phyloP scores from a whole-genome alignment of 2,329 filamentous ascomycete species.

The Remersonia thermophila region DNA sequence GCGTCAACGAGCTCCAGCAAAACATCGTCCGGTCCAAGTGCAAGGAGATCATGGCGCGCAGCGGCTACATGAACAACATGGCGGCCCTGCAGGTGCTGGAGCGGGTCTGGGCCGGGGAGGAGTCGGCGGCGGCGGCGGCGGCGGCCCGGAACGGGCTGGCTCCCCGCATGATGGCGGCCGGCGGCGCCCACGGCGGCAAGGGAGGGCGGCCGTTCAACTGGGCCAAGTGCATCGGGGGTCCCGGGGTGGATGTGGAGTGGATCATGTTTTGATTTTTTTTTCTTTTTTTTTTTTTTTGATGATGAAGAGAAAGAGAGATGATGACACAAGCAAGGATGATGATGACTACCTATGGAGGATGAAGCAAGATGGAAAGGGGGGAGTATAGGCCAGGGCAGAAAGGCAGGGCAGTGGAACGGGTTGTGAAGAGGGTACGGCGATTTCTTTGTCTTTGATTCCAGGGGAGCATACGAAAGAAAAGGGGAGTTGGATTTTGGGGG shows the following conservation, averaged over 20 bases:
- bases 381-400: too few relatives aligned
- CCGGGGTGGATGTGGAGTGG: slow-evolving; percentile 49
- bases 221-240: slow-evolving; percentile 44
- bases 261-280: slow-evolving; percentile 52
- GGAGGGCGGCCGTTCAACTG: slow-evolving; percentile 42
- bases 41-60: slow-evolving; percentile 74
- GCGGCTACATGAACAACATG: slow-evolving; percentile 88
- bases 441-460: too few relatives aligned
- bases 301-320: too few relatives aligned
- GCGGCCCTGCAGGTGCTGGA: slow-evolving; percentile 77
- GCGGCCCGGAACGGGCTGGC: too few relatives aligned
- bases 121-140: slow-evolving; percentile 10
- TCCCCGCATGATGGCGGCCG: too few relatives aligned
- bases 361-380: too few relatives aligned
- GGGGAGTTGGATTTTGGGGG: too few relatives aligned
- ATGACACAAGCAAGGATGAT: background rate
- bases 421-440: too few relatives aligned
- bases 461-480: too few relatives aligned
- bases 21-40: slow-evolving; percentile 69
- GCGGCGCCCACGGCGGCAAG: background rate
- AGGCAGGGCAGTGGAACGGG: too few relatives aligned
- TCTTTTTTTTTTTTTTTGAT: too few relatives aligned
- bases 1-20: slow-evolving; percentile 68
- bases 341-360: too few relatives aligned
- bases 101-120: slow-evolving; percentile 59